Conservation (phyloP, 2,329 filamentous ascomycete species). For the Talaromyces sp. region DNA sequence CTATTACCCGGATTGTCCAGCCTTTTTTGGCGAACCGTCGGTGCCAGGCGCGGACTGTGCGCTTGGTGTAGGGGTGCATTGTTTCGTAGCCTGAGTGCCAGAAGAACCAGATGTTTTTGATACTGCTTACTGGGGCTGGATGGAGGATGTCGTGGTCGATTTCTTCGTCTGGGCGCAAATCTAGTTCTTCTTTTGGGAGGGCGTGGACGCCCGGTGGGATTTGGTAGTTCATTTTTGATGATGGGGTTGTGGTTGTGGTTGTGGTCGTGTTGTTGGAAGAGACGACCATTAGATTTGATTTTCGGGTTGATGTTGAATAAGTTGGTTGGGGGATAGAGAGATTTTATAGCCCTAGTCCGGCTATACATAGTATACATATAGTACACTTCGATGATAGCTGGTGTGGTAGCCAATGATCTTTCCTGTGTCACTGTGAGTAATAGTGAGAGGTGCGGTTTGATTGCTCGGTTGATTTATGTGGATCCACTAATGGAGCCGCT, state of each 20-base stretch:
- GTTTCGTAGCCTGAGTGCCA: constrained; percentile 56
- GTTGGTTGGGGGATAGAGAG: neutral
- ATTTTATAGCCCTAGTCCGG: neutral
- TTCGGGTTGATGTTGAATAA: neutral
- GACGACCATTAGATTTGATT: neutral
- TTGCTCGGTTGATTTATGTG: neutral
- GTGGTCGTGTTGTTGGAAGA: neutral
- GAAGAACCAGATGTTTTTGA: constrained; percentile 62
- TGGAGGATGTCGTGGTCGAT: constrained; percentile 32
- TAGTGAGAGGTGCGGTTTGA: neutral
- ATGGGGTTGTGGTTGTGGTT: neutral
- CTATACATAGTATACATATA: neutral
- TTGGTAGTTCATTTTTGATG: neutral
- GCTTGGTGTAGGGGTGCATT: constrained; percentile 57
- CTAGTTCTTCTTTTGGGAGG: constrained; percentile 34
- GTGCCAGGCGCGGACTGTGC: constrained; percentile 59
- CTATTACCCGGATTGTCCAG: constrained; percentile 58
- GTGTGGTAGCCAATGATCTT: neutral
- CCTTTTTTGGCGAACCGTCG: constrained; percentile 55
- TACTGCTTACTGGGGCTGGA: constrained; percentile 37
- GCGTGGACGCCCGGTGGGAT: neutral
- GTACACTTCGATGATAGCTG: no score
- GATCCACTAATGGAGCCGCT: neutral
- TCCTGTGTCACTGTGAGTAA: neutral
- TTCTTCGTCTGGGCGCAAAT: constrained; percentile 39